Evolutionary conservation across 2,329 filamentous ascomycete genomes (phyloP), one percentile per base, ranked within the genome.

Genomic region (Nothopassalora personata): DNA sequence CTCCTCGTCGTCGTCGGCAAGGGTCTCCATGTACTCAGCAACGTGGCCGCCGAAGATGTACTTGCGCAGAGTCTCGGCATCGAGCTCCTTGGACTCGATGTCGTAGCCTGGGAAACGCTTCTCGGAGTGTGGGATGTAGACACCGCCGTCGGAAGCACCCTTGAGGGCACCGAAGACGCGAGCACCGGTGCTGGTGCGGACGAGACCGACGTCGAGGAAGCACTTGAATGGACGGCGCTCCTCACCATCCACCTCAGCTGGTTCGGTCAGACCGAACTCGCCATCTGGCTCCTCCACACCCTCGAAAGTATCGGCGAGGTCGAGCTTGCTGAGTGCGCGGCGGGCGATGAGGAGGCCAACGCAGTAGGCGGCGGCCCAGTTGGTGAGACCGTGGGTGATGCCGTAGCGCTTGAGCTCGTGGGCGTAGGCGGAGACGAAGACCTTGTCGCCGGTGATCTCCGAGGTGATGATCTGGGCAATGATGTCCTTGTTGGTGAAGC

Each of bases 11-110:
- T 99, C 94, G 74, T 99, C 94, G 81, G 94, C 94, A 68, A 99
- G 90, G 61, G 89, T 94, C 88, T 99, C 94, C 94, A 99, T 99
- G 88, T 99, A 99, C 87, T 99, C 94, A 71, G 93, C 92, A 68
- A 99, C 90, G 86, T 99, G 94, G 64, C 94, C 93, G 76, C 85
- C 94, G 80, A 90, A 93, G 85, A 99, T 99, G 89, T 99, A 99
- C 85, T 92, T 96, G 86, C 93, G 91, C 77, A 99, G 90, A 70
- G 86, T 89, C 80, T 99, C 94, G 74, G 91, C 86, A 73, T 99
- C 94, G 74, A 99, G 90, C 86, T 97, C 93, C 89, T 99, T 92
- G 79, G 82, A 81, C 84, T 99, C 94, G 33, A 96, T 90, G 78
- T 99, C 94, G 87, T 83, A 99, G 74, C 94, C 94, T 73, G 94